Evolutionary conservation across 805 yeast genomes (phyloP).

Genomic region (Wickerhamiella parazyma): DNA sequence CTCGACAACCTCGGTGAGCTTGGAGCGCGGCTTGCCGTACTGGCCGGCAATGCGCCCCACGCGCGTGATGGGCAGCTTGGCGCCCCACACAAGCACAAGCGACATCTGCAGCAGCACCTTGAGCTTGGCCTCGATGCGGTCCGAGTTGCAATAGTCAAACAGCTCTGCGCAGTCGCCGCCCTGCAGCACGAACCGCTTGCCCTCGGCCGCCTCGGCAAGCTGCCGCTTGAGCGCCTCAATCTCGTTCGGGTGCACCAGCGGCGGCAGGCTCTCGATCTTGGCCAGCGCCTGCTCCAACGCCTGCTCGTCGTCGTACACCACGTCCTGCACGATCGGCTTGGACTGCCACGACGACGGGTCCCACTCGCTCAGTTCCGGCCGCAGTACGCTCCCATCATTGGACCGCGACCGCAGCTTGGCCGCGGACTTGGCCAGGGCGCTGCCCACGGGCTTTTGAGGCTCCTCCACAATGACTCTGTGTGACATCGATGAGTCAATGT

Average conservation of each 20-base stretch:
- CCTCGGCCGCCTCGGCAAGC: constrained; percentile 30
- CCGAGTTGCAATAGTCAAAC: constrained; percentile 31
- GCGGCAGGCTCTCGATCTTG: constrained; percentile 31
- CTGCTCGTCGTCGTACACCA: constrained; percentile 28
- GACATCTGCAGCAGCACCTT: constrained; percentile 33
- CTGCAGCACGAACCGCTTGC: constrained; percentile 32
- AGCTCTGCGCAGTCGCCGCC: constrained; percentile 36
- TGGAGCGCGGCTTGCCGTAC: constrained; percentile 34
- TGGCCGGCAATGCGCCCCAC: constrained; percentile 34
- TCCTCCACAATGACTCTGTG: constrained; percentile 14
- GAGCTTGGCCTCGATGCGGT: constrained; percentile 30
- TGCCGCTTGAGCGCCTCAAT: constrained; percentile 25
- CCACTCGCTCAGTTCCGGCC: constrained; percentile 22
- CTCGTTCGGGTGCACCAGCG: constrained; percentile 30
- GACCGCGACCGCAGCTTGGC: constrained; percentile 30
- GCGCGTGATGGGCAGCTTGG: constrained; percentile 28
- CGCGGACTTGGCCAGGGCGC: constrained; percentile 27
- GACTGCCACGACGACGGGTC: constrained; percentile 31
- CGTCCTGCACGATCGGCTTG: constrained; percentile 32
- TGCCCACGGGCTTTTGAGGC: constrained; percentile 26
- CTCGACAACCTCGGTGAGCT: constrained; percentile 29
- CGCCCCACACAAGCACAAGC: constrained; percentile 33
- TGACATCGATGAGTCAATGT: constrained; percentile 4
- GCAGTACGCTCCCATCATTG: constrained; percentile 13
- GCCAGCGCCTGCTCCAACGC: constrained; percentile 30